Conservation (phyloP, 2,329 filamentous ascomycete genomes). For the Zymoseptoria ardabiliae region DNA sequence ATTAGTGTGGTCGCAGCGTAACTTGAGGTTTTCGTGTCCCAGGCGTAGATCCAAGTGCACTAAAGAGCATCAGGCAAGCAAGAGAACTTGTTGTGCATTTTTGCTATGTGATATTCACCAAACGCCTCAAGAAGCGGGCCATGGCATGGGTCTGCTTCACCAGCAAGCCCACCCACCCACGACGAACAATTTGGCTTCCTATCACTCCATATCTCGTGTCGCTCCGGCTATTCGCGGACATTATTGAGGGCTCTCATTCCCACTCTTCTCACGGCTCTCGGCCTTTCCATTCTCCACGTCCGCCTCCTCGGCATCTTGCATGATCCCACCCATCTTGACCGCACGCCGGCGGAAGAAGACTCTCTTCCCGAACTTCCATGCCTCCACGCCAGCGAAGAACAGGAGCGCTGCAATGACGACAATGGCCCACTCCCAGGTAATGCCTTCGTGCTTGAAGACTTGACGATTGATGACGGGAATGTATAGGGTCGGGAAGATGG, state of each 20-base stretch:
- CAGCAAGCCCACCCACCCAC: background rate
- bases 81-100: too few relatives aligned
- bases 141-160: background rate
- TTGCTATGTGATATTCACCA: too few relatives aligned
- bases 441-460: slow-evolving; percentile 59
- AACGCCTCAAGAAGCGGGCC: background rate
- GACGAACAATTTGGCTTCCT: background rate
- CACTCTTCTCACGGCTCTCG: background rate
- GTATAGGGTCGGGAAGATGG: slow-evolving; percentile 46
- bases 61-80: too few relatives aligned
- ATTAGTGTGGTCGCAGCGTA: too few relatives aligned
- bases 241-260: background rate
- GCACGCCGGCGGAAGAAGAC: slow-evolving; percentile 15
- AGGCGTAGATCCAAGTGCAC: too few relatives aligned
- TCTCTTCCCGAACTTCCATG: slow-evolving; percentile 62
- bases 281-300: background rate
- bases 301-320: background rate
- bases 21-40: too few relatives aligned
- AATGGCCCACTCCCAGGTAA: slow-evolving; percentile 43
- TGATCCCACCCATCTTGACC: background rate
- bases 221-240: too few relatives aligned
- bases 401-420: slow-evolving; percentile 19
- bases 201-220: background rate
- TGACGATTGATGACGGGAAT: slow-evolving; percentile 59
- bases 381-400: slow-evolving; percentile 58